phyloP scores from a whole-genome alignment of 805 yeast genomes.

The Blastobotrys attinorum region DNA sequence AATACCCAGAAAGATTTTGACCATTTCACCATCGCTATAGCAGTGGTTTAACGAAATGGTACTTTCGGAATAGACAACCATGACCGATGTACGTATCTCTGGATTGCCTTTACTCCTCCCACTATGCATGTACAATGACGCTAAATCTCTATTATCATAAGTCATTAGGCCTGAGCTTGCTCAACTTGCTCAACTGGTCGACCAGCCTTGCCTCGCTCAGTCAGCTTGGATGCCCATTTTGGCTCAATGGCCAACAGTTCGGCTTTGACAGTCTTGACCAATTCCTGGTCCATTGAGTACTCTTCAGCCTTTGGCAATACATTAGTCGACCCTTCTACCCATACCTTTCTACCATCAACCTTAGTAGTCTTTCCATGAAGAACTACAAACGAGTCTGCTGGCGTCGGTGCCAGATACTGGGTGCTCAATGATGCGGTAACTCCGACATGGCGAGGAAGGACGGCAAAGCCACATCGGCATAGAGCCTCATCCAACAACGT shows the following conservation, averaged over 20 bases:
- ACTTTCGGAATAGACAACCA: too few relatives aligned
- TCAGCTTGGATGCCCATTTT: constrained; percentile 28
- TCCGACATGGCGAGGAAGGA: constrained; percentile 72
- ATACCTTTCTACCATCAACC: constrained; percentile 71
- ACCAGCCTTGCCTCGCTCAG: background rate
- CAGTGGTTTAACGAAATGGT: too few relatives aligned
- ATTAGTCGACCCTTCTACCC: constrained; percentile 59
- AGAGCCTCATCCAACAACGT: constrained; percentile 81
- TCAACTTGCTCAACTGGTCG: background rate
- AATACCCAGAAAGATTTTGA: too few relatives aligned
- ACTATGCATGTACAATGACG: too few relatives aligned
- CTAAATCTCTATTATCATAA: too few relatives aligned
- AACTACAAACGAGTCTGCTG: constrained; percentile 56
- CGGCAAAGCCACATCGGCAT: constrained; percentile 78
- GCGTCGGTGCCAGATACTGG: constrained; percentile 50
- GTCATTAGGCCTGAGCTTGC: background rate
- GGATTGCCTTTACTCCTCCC: too few relatives aligned
- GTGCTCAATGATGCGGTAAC: constrained; percentile 76
- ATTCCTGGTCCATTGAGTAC: constrained; percentile 12
- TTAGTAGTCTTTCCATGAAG: constrained; percentile 60
- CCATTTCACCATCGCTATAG: too few relatives aligned
- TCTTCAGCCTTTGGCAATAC: constrained; percentile 32
- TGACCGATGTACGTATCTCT: too few relatives aligned
- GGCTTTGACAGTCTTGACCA: constrained; percentile 24
- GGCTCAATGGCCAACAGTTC: constrained; percentile 32